Evolutionary conservation across 1,139 yeast species (phyloP), one percentile per base, ranked within the genome.

Genomic region (Pichia sp.): DNA sequence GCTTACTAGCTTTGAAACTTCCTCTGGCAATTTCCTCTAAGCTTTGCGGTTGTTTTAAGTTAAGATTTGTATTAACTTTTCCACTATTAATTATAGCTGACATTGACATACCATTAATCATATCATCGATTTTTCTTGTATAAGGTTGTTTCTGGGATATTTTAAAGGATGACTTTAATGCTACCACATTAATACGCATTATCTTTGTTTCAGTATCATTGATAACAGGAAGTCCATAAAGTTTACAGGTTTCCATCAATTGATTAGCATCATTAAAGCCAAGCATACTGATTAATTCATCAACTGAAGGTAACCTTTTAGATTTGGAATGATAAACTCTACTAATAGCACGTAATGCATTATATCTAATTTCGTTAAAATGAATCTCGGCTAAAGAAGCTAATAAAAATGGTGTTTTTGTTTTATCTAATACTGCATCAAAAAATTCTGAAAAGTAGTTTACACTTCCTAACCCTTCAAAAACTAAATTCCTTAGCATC

Each of bases 321-420:
- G 87, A 81, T 47, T 80, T 80, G 1, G 82, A 71, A 56, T 89
- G 96, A 49, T 80, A 75, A 2, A 90, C 70, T 47, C 78, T 68
- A 4, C 86, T 69, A 71, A 92, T 71, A 0, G 89, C 70, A 55
- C 76, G 80, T 47, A 90, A 61, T 0, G 95, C 90, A 56, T 81
- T 79, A 56, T 85, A 79, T 38, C 98, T 67, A 6, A 90, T 71
- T 49, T 84, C 92, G 56, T 85, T 85, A 58, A 87, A 79, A 54
- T 85, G 90, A 5, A 83, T 79, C 59, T 92, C 97, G 29, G 87
- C 63, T 36, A 92, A 66, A 51, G 95, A 89, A 0, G 87, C 73
- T 62, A 87, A 64, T 33, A 90, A 66, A 47, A 82, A 76, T 1
- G 96, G 94, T 0, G 87, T 78, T 2, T 67, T 63, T 4, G 35